A percentile compares a stretch with the other conserved stretches of the same genome.
phyloP scores from a whole-genome alignment of 2,329 filamentous ascomycete species.

The Atkinsonella hypoxylon region DNA sequence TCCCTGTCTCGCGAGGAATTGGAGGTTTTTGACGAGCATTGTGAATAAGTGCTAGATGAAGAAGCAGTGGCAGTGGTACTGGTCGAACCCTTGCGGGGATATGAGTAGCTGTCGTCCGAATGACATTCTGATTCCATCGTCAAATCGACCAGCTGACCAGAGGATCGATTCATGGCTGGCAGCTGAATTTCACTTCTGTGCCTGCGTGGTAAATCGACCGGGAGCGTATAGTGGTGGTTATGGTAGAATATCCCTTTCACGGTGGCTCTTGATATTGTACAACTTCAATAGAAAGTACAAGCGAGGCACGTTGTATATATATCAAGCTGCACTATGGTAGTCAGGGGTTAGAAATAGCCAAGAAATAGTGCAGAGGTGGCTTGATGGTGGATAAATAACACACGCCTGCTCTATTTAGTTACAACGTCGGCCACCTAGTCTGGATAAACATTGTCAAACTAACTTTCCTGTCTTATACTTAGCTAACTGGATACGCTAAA shows the following conservation, averaged over 20 bases:
- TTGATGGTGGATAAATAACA: constrained; percentile 1
- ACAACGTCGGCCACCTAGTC: not conserved
- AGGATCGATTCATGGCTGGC: constrained; percentile 21
- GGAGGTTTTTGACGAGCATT: constrained; percentile 3
- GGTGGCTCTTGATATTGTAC: not conserved
- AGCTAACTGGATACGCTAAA: not conserved
- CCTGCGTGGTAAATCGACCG: not conserved
- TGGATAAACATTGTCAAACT: constrained; percentile 1
- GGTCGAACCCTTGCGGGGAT: constrained; percentile 20
- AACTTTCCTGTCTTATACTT: not conserved
- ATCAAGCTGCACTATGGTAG: not conserved
- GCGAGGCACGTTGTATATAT: not conserved
- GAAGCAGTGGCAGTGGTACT: not conserved
- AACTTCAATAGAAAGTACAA: not conserved
- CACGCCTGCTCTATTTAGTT: not conserved
- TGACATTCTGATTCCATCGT: constrained; percentile 28
- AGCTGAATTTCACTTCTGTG: not conserved
- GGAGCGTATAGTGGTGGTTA: not conserved
- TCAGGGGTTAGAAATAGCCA: not conserved
- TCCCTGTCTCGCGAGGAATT: constrained; percentile 2
- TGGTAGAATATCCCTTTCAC: not conserved
- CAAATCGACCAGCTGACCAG: constrained; percentile 24
- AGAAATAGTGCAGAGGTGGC: not conserved
- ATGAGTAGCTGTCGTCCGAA: constrained; percentile 29
- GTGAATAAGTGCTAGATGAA: not conserved